Base-by-base conservation (phyloP, 106 monocot species). In the Dioscorea zingiberensis region DNA sequence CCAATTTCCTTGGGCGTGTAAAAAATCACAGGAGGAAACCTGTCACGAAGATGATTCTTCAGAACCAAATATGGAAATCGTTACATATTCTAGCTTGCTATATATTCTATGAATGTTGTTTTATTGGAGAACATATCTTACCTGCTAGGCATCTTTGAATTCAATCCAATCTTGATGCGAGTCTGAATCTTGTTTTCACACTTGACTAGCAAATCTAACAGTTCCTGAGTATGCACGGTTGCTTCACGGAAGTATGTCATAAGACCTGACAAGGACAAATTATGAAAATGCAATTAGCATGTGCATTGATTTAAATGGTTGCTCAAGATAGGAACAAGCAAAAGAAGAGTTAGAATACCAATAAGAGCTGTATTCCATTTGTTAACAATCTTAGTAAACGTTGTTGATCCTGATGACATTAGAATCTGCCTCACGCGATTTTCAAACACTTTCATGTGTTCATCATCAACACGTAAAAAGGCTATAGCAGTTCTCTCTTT, bases 181-280 rank as follows among this genome's bases (percentile, higher is more conserved):
- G 98, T 99, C 71, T 99, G 98, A 25, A 99, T 99, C 80, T 99
- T 99, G 68, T 99, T 99, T 79, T 99, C 98, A 75, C 98, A 99
- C 66, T 99, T 99, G 28, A 99, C 98, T 21, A 99, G 80, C 66
- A 99, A 78, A 89, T 99, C 98, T 51, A 99, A 71, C 14, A 99
- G 79, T 80, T 99, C 98, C 65, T 99, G 98, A 13, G 98, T 99
- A 74, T 99, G 98, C 25, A 99, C 98, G 64, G 98, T 99, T 71
- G 98, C 98, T 84, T 99, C 98, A 45, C 93, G 93, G 55, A 99
- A 99, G 66, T 99, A 99, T 73, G 98, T 99, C 98, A 99, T 99
- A 58, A 99, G 93, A 58, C 98, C 92, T 93, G 74, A 38, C 9
- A 21, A 25, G 18, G 11, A 59, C 19, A 44, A 54, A 54, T 4